These are phyloP conservation scores for Mycena crocata DNA, from an alignment of 768 basidiomycete genomes.

Conservation along the genomic window DNA sequence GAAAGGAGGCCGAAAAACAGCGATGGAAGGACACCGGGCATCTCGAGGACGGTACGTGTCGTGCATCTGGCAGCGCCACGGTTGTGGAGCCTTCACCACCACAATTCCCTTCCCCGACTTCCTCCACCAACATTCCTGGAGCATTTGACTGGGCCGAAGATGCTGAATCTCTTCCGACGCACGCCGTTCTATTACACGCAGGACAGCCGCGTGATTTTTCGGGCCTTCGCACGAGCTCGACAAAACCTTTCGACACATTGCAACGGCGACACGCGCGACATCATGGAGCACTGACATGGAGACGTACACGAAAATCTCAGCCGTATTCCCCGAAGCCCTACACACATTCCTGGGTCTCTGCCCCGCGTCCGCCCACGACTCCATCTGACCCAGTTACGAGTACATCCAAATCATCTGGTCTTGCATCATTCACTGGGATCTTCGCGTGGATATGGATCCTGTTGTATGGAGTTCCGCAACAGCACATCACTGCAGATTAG, in stretches of 20 bases:
- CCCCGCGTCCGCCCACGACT: not conserved
- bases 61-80: not conserved
- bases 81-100: not conserved
- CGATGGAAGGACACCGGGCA: not conserved
- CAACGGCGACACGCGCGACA: not conserved
- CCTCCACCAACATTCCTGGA: not conserved
- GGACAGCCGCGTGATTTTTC: conserved; percentile 11
- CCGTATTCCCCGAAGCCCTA: not conserved
- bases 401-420: no score
- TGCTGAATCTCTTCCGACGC: conserved; percentile 1
- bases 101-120: not conserved
- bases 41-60: conserved; percentile 7
- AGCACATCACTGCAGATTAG: not conserved
- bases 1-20: not conserved
- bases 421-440: not conserved
- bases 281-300: not conserved
- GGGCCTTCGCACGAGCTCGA: conserved; percentile 1
- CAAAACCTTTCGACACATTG: conserved; percentile 3
- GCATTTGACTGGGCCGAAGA: conserved; percentile 9
- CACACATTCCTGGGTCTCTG: not conserved
- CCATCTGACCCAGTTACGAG: not conserved
- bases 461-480: not conserved
- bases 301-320: not conserved
- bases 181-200: not conserved
- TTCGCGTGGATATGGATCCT: not conserved